Evolutionary conservation across 306 rosid genomes (phyloP).

Genomic region (Glycine tomentella): DNA sequence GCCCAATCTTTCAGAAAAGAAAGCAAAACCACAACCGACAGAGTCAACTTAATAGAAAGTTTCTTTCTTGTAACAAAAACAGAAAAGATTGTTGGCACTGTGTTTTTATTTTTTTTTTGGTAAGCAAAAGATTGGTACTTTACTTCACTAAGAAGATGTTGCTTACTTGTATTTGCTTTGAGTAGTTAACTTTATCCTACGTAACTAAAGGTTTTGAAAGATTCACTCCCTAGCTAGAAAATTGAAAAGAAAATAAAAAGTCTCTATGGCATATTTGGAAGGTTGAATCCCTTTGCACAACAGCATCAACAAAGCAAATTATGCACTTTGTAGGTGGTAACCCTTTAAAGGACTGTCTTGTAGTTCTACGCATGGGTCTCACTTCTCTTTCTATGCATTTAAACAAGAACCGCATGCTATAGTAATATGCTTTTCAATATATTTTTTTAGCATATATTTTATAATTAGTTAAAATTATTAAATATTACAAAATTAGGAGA

Average conservation of each 20-base stretch:
- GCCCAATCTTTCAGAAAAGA: not conserved
- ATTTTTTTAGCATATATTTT: too few species aligned
- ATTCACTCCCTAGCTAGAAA: slow-evolving; percentile 18
- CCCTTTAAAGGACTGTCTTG: slow-evolving; percentile 34
- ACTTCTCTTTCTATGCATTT: slow-evolving; percentile 22
- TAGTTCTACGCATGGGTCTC: slow-evolving; percentile 17
- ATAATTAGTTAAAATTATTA: too few species aligned
- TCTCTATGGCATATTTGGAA: not conserved
- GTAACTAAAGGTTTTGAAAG: slow-evolving; percentile 39
- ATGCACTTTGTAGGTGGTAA: slow-evolving; percentile 3
- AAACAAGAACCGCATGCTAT: too few species aligned
- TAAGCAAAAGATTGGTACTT: slow-evolving; percentile 48
- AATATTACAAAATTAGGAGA: too few species aligned
- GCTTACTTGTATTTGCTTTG: slow-evolving; percentile 25
- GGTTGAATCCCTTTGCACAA: slow-evolving; percentile 42
- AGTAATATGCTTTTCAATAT: too few species aligned
- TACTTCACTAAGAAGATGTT: slow-evolving; percentile 71
- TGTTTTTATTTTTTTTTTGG: not conserved
- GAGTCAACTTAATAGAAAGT: slow-evolving; percentile 48
- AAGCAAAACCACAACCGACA: slow-evolving; percentile 33
- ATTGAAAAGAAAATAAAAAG: slow-evolving; percentile 40
- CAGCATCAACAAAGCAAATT: slow-evolving; percentile 24
- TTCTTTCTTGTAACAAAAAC: slow-evolving; percentile 28
- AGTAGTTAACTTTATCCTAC: slow-evolving; percentile 25
- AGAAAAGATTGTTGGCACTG: not conserved